A percentile compares a stretch with the other conserved stretches of the same genome.
Evolutionary conservation across 208 protist species (phyloP).

Genomic region (Dictyostelium gargantuum): DNA sequence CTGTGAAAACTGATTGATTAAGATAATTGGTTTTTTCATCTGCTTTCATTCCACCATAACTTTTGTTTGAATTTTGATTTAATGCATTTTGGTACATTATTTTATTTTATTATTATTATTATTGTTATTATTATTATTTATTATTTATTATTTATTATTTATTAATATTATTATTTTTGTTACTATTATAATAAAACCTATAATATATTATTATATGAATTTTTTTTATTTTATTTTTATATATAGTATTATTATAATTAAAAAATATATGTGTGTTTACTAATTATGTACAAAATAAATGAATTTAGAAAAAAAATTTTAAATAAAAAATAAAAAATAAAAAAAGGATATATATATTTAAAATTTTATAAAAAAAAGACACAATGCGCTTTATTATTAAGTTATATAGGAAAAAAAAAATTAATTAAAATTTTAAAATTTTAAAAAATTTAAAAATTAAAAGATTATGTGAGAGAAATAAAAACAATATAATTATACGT

Average conservation of each 20-base stretch:
- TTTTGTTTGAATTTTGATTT: neutral
- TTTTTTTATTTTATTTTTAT: neutral
- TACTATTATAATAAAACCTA: neutral
- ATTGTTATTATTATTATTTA: neutral
- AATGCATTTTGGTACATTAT: constrained; percentile 1
- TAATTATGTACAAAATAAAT: neutral
- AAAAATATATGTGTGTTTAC: neutral
- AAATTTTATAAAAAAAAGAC: neutral
- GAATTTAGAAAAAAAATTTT: neutral
- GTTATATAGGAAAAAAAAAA: neutral
- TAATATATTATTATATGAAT: no score
- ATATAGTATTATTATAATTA: neutral
- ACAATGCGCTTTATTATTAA: no score
- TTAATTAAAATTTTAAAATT: neutral
- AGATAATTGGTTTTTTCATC: constrained; percentile 36
- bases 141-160: neutral
- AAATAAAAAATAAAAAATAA: neutral
- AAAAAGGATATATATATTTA: neutral
- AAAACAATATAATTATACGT: neutral
- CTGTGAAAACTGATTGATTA: constrained; percentile 44
- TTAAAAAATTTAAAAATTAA: neutral
- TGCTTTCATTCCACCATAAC: constrained; percentile 59
- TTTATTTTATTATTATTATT: neutral
- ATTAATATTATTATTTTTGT: neutral
- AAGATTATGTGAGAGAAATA: neutral